phyloP scores from a whole-genome alignment of 805 yeast genomes.

The Ogataea degrootiae region DNA sequence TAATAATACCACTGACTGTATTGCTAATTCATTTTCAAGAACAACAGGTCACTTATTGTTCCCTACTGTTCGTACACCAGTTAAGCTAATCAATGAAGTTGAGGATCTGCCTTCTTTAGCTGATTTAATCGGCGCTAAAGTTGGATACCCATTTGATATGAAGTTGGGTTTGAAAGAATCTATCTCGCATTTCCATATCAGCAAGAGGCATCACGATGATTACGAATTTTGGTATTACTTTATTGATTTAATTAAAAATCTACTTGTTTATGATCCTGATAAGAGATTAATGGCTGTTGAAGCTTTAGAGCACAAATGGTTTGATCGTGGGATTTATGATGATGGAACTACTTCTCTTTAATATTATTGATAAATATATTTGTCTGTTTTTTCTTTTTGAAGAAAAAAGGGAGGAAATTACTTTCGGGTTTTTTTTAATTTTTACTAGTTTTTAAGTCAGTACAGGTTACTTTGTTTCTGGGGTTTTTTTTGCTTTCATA shows the following conservation, averaged over 20 bases:
- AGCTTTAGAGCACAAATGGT: slow-evolving; percentile 69
- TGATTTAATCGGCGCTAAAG: slow-evolving; percentile 25
- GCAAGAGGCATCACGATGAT: slow-evolving; percentile 49
- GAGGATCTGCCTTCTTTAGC: slow-evolving; percentile 26
- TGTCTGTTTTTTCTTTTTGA: background rate
- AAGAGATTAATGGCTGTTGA: slow-evolving; percentile 49
- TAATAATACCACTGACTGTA: slow-evolving; percentile 12
- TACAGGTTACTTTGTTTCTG: too few relatives aligned
- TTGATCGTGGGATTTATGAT: slow-evolving; percentile 56
- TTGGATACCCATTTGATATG: slow-evolving; percentile 26
- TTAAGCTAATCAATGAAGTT: slow-evolving; percentile 34
- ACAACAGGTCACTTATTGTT: slow-evolving; percentile 27
- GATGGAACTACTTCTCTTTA: slow-evolving; percentile 37
- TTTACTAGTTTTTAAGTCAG: too few relatives aligned
- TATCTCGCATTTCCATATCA: slow-evolving; percentile 17
- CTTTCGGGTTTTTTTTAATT: too few relatives aligned
- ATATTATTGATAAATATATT: background rate
- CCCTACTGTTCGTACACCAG: slow-evolving; percentile 34
- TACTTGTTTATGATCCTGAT: slow-evolving; percentile 46
- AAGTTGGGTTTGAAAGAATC: slow-evolving; percentile 22
- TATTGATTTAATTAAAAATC: slow-evolving; percentile 43
- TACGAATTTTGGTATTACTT: slow-evolving; percentile 84
- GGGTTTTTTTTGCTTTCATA: too few relatives aligned
- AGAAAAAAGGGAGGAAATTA: background rate
- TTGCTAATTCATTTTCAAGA: slow-evolving; percentile 28